A percentile compares a stretch with the other conserved stretches of the same genome.
Conservation (phyloP, 768 basidiomycete species). For the Sarcodon aspratus region DNA sequence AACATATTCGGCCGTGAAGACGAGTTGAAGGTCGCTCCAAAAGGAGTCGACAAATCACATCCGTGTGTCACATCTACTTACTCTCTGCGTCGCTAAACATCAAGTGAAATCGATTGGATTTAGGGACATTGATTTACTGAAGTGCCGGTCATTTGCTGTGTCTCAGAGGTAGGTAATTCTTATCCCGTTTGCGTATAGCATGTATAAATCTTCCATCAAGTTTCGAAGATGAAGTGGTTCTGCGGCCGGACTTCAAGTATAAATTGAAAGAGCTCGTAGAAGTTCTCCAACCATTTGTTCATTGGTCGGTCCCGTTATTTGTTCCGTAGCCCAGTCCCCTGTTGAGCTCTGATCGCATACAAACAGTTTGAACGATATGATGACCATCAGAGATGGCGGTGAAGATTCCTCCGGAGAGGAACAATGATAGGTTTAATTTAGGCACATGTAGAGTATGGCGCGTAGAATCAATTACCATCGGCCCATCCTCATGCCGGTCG, state of each 20-base stretch:
- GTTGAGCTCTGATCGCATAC: not conserved
- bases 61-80: constrained; percentile 28
- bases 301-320: constrained; percentile 39
- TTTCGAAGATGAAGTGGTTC: constrained; percentile 67
- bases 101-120: not conserved
- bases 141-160: constrained; percentile 71
- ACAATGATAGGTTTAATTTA: too few relatives aligned
- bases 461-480: too few relatives aligned
- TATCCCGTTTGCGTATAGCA: not conserved
- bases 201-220: constrained; percentile 20
- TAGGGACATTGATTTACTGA: constrained; percentile 87
- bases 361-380: constrained; percentile 60
- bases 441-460: too few relatives aligned
- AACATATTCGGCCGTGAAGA: constrained; percentile 85
- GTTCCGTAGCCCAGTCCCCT: not conserved
- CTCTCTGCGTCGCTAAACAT: not conserved
- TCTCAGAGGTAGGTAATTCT: constrained; percentile 35
- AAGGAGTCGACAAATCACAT: constrained; percentile 79
- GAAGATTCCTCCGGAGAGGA: constrained; percentile 14
- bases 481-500: too few relatives aligned
- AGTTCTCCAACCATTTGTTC: constrained; percentile 66
- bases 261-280: constrained; percentile 40
- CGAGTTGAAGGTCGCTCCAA: constrained; percentile 84
- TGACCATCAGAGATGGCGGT: constrained; percentile 37
- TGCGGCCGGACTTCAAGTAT: constrained; percentile 54